Conservation (phyloP, 1,284 basidiomycete genomes). For the Cutaneotrichosporon mucoides region DNA sequence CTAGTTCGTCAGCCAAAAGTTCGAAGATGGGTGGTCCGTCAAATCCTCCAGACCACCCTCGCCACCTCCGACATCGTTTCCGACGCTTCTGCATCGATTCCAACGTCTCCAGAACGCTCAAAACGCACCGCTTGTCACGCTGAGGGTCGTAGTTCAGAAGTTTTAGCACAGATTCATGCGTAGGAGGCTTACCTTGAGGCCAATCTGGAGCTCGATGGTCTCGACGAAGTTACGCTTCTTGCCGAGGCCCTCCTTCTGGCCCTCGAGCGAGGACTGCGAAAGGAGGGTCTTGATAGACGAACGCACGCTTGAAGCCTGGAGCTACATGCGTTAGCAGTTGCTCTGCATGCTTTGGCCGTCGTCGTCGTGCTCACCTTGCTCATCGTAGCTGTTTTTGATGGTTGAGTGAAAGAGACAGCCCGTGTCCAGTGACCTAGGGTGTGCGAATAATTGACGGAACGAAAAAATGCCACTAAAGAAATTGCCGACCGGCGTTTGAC, state of each 20-base stretch:
- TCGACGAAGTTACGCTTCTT: conserved; percentile 67
- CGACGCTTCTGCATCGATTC: too few relatives aligned
- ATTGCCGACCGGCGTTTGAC: too few relatives aligned
- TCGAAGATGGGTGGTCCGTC: neutral
- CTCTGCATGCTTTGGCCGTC: neutral
- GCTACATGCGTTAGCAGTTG: conserved; percentile 50
- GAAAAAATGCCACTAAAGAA: too few relatives aligned
- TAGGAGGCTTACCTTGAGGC: conserved; percentile 61
- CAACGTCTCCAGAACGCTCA: too few relatives aligned
- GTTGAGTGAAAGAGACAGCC: neutral
- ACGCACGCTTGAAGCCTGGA: conserved; percentile 99
- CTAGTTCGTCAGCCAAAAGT: neutral
- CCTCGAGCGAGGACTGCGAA: conserved; percentile 56
- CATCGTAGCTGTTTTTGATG: conserved; percentile 2
- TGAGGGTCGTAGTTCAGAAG: conserved; percentile 69
- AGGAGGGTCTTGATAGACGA: conserved; percentile 84
- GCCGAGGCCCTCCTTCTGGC: conserved; percentile 47
- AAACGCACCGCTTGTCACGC: conserved; percentile 49
- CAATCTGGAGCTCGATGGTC: conserved; percentile 93
- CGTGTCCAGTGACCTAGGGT: too few relatives aligned
- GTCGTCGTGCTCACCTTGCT: conserved; percentile 8
- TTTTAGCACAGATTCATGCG: too few relatives aligned
- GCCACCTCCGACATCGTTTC: too few relatives aligned
- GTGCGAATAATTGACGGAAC: too few relatives aligned
- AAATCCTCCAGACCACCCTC: too few relatives aligned